phyloP scores from a whole-genome alignment of 352 stramenopile species.

The Pythium angustatum region DNA sequence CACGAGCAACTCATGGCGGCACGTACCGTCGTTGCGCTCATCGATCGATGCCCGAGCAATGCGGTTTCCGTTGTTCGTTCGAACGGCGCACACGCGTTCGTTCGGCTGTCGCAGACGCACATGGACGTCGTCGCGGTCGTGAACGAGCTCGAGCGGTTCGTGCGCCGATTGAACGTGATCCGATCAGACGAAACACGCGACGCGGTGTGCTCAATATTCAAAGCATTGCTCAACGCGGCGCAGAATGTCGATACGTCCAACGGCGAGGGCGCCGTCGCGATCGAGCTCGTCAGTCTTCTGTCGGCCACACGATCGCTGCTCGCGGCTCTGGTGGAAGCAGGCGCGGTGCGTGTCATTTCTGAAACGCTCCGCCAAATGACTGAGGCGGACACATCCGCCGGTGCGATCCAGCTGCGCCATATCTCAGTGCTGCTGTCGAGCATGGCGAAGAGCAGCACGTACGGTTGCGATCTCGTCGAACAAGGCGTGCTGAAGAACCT shows the following conservation, averaged over 20 bases:
- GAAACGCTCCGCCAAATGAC: background rate
- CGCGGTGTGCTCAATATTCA: background rate
- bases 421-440: background rate
- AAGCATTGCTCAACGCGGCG: background rate
- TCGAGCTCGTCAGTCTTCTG: background rate
- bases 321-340: background rate
- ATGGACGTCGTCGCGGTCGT: background rate
- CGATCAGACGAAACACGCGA: background rate
- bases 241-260: background rate
- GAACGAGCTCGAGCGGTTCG: background rate
- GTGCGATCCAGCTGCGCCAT: background rate
- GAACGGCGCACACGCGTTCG: background rate
- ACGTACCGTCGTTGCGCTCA: background rate
- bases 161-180: background rate
- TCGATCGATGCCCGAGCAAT: background rate
- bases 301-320: background rate
- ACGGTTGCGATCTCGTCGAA: background rate
- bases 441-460: background rate
- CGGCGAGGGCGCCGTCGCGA: background rate
- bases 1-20: background rate
- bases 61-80: background rate
- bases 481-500: background rate
- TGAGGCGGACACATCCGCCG: background rate
- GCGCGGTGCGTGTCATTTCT: background rate
- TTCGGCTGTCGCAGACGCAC: background rate